Conservation (phyloP, 495 filamentous ascomycete species). For the Rhypophila decipiens region DNA sequence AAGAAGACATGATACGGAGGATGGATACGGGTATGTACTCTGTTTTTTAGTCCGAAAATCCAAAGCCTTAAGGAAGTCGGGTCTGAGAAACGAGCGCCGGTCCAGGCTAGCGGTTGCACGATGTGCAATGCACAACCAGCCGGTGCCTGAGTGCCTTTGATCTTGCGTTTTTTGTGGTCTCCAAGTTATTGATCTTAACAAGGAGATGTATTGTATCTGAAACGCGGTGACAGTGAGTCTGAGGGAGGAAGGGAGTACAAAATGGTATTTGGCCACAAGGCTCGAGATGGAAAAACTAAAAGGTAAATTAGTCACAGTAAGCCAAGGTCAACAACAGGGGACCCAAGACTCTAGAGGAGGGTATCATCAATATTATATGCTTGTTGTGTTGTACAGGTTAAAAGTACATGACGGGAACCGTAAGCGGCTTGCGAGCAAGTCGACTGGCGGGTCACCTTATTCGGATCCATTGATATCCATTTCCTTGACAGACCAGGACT, state of each 20-base stretch:
- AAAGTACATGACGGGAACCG: constrained; percentile 12
- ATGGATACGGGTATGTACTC: constrained; percentile 36
- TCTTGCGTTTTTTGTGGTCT: constrained; percentile 48
- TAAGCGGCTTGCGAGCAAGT: not conserved
- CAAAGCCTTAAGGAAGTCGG: constrained; percentile 44
- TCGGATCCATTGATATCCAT: constrained; percentile 42
- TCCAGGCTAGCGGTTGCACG: no score
- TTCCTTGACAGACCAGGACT: constrained; percentile 44
- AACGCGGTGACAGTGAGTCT: constrained; percentile 12
- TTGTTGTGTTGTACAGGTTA: constrained; percentile 4
- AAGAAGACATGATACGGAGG: not conserved
- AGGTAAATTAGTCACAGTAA: not conserved
- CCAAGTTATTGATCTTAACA: constrained; percentile 37
- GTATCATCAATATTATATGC: constrained; percentile 30
- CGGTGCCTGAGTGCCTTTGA: constrained; percentile 24
- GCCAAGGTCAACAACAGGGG: not conserved
- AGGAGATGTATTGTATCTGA: constrained; percentile 49
- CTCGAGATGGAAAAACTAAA: not conserved
- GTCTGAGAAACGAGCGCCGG: constrained; percentile 46
- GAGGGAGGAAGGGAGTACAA: not conserved
- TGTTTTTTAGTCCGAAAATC: constrained; percentile 48
- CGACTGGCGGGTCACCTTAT: constrained; percentile 5
- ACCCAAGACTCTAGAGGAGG: constrained; percentile 26
- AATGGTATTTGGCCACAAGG: not conserved
- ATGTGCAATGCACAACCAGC: constrained; percentile 16